phyloP scores from a whole-genome alignment of 2,329 filamentous ascomycete genomes.

The Venturia carpophila region DNA sequence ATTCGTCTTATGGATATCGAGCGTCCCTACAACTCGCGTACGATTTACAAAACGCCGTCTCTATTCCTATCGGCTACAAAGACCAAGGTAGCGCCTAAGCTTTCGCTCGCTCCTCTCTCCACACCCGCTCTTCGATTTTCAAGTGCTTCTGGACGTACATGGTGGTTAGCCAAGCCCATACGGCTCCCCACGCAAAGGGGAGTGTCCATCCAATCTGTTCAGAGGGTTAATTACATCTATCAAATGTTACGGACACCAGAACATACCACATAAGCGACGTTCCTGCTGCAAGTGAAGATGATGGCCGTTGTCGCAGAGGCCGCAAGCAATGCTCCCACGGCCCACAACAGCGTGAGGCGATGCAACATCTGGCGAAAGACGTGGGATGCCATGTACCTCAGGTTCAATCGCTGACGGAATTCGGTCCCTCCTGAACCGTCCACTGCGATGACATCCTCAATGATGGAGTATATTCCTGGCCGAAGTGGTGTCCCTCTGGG shows the following conservation, averaged over 20 bases:
- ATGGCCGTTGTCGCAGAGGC: constrained; percentile 37
- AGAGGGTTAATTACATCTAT: not conserved
- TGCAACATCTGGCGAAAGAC: constrained; percentile 47
- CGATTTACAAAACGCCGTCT: not conserved
- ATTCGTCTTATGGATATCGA: not conserved
- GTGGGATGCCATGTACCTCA: constrained; percentile 46
- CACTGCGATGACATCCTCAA: constrained; percentile 48
- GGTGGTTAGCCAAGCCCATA: constrained; percentile 41
- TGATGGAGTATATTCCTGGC: constrained; percentile 47
- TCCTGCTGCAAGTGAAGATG: constrained; percentile 40
- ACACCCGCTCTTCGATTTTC: constrained; percentile 28
- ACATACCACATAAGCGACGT: constrained; percentile 42
- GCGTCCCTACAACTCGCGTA: not conserved
- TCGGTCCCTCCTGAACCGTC: constrained; percentile 47
- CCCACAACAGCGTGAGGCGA: constrained; percentile 47
- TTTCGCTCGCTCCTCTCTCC: constrained; percentile 27
- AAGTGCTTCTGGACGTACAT: constrained; percentile 37
- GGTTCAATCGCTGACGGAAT: constrained; percentile 45
- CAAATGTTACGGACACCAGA: not conserved
- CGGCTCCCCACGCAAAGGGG: constrained; percentile 43
- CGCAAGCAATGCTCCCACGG: constrained; percentile 36
- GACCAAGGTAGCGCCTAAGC: not conserved
- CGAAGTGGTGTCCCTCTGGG: constrained; percentile 44
- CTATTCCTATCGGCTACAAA: too few relatives aligned
- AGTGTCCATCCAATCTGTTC: constrained; percentile 39